Percentiles rank a stretch among this genome's conserved stretches.
Conservation (phyloP, 306 rosid species). For the Quercus engelmannii region DNA sequence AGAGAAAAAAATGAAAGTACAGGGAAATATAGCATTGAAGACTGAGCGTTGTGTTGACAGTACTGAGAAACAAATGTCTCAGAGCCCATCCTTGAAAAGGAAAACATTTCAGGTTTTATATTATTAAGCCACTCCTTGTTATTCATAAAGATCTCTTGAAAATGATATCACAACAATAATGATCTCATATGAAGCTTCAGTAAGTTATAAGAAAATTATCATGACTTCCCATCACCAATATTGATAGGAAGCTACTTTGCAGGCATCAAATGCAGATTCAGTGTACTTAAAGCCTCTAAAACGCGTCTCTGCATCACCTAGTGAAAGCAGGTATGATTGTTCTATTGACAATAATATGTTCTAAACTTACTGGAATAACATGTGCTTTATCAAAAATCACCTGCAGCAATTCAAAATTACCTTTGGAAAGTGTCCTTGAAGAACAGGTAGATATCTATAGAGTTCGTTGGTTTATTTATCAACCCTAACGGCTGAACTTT, state of each 20-base stretch:
- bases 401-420: conserved; percentile 53
- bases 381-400: conserved; percentile 23
- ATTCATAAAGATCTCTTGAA: conserved; percentile 1
- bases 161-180: conserved; percentile 9
- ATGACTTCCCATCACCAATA: conserved; percentile 5
- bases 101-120: conserved; percentile 58
- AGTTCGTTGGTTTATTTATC: not conserved
- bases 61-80: conserved; percentile 40
- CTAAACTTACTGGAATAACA: conserved; percentile 14
- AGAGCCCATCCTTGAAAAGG: conserved; percentile 50
- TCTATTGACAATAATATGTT: not conserved
- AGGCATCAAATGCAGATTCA: conserved; percentile 59
- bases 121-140: not conserved
- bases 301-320: conserved; percentile 51
- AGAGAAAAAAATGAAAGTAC: conserved; percentile 35
- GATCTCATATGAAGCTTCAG: conserved; percentile 17
- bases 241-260: conserved; percentile 29
- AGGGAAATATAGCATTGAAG: conserved; percentile 28
- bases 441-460: conserved; percentile 46
- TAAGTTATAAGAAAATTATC: conserved; percentile 16
- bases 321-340: conserved; percentile 52
- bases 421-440: conserved; percentile 40
- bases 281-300: conserved; percentile 54
- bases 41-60: conserved; percentile 27
- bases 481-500: conserved; percentile 15